Percentiles rank a stretch among this genome's conserved stretches.
These are phyloP conservation scores for Vigna mungo DNA, from an alignment of 306 rosid species.

Conservation along the genomic window DNA sequence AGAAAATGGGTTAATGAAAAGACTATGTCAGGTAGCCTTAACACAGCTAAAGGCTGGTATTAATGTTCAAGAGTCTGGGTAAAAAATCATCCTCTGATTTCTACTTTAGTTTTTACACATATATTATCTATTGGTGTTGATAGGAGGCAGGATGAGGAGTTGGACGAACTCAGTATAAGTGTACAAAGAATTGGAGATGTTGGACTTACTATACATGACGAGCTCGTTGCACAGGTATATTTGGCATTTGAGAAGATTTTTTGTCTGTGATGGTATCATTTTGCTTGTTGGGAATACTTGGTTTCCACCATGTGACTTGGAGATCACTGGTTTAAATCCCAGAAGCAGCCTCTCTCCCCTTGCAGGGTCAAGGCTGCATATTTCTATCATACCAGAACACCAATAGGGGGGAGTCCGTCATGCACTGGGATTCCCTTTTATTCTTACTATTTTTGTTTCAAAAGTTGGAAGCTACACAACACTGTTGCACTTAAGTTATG, in stretches of 20 bases:
- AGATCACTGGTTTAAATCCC: background rate
- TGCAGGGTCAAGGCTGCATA: background rate
- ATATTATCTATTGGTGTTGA: slow-evolving; percentile 38
- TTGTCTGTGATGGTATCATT: slow-evolving; percentile 20
- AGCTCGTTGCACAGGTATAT: slow-evolving; percentile 85
- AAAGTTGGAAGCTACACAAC: slow-evolving; percentile 8
- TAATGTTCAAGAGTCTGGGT: slow-evolving; percentile 7
- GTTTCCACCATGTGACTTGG: background rate
- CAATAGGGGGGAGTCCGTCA: background rate
- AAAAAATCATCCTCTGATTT: slow-evolving; percentile 17
- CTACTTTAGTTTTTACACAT: slow-evolving; percentile 35
- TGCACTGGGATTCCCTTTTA: background rate
- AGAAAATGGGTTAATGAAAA: slow-evolving; percentile 11
- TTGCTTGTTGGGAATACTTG: background rate
- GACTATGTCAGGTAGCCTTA: slow-evolving; percentile 9
- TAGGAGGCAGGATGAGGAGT: slow-evolving; percentile 95
- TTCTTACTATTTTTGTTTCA: slow-evolving; percentile 27
- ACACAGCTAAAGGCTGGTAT: background rate
- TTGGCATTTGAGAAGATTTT: slow-evolving; percentile 36
- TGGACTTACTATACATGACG: slow-evolving; percentile 97
- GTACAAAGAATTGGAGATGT: slow-evolving; percentile 97
- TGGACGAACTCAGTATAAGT: slow-evolving; percentile 92
- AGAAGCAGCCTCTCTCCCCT: background rate
- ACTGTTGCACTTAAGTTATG: background rate
- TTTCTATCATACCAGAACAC: background rate